Conservation (phyloP, 2,329 filamentous ascomycete genomes). For the Pseudocercospora musae region DNA sequence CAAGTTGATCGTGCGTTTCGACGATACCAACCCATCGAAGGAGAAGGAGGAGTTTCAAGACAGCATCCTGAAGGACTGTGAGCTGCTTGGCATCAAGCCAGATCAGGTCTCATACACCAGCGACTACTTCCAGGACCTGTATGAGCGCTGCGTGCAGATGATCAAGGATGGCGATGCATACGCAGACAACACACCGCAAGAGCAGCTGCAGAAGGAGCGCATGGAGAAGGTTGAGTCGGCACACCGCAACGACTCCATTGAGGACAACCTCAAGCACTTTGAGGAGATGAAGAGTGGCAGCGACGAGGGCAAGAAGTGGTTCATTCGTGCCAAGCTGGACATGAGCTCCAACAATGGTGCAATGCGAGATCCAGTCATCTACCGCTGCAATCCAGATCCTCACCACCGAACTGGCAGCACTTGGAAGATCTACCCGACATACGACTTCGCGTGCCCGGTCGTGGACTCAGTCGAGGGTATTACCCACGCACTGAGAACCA, state of each 20-base stretch:
- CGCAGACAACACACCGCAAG: conserved; percentile 88
- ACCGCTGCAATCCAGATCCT: conserved; percentile 74
- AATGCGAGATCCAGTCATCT: conserved; percentile 94
- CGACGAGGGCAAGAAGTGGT: conserved; percentile 76
- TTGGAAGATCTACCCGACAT: conserved; percentile 86
- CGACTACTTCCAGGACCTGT: conserved; percentile 91
- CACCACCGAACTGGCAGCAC: conserved; percentile 76
- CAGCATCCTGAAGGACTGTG: conserved; percentile 85
- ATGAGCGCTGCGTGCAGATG: conserved; percentile 77
- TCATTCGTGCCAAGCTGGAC: conserved; percentile 91
- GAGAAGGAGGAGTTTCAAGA: conserved; percentile 97
- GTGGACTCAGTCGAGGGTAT: conserved; percentile 78
- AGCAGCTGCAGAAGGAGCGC: conserved; percentile 81
- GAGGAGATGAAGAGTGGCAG: conserved; percentile 90
- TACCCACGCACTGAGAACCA: conserved; percentile 78
- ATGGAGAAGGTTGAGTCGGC: conserved; percentile 79
- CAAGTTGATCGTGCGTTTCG: conserved; percentile 85
- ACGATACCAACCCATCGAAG: conserved; percentile 96
- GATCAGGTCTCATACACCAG: conserved; percentile 86
- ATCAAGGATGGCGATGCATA: conserved; percentile 88
- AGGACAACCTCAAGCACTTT: conserved; percentile 82
- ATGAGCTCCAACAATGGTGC: conserved; percentile 92
- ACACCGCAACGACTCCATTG: conserved; percentile 71
- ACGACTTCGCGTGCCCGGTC: conserved; percentile 81
- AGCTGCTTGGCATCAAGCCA: conserved; percentile 85